These are phyloP conservation scores for Crithidia expoeki DNA, from an alignment of 208 protist species.

Conservation along the genomic window DNA sequence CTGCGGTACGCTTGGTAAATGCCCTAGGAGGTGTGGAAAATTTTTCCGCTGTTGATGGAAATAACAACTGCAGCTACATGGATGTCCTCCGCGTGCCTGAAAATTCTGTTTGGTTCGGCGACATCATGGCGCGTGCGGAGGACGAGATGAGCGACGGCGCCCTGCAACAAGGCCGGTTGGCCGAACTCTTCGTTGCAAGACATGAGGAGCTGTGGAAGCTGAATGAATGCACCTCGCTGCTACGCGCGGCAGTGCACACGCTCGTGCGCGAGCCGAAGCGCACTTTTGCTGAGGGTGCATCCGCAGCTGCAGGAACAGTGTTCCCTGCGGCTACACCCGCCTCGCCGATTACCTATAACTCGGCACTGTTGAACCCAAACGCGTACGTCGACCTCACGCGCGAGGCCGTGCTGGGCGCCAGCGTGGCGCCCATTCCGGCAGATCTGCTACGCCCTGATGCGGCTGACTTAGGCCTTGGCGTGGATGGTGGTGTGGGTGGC, in stretches of 20 bases:
- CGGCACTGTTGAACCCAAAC: slow-evolving; percentile 12
- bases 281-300: background rate
- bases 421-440: slow-evolving; percentile 48
- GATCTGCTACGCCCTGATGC: slow-evolving; percentile 48
- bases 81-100: slow-evolving; percentile 21
- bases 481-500: slow-evolving; percentile 2
- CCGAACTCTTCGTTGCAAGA: slow-evolving; percentile 59
- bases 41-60: slow-evolving; percentile 22
- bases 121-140: background rate
- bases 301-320: too few relatives aligned
- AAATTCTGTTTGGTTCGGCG: slow-evolving; percentile 23
- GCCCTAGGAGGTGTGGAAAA: slow-evolving; percentile 41
- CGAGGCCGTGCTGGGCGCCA: slow-evolving; percentile 46
- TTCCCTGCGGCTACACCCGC: background rate
- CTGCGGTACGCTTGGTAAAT: slow-evolving; percentile 59
- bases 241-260: slow-evolving; percentile 20
- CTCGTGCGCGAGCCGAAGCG: slow-evolving; percentile 12
- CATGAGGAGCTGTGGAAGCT: slow-evolving; percentile 85
- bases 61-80: background rate
- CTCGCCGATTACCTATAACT: background rate
- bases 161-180: slow-evolving; percentile 29
- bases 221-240: slow-evolving; percentile 34
- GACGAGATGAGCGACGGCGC: slow-evolving; percentile 10
- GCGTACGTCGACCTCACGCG: slow-evolving; percentile 36
- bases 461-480: slow-evolving; percentile 17